Percentiles rank a stretch among this genome's conserved stretches.
Evolutionary conservation across 257 asterid species (phyloP).

Genomic region (Galeopsis tetrahit): DNA sequence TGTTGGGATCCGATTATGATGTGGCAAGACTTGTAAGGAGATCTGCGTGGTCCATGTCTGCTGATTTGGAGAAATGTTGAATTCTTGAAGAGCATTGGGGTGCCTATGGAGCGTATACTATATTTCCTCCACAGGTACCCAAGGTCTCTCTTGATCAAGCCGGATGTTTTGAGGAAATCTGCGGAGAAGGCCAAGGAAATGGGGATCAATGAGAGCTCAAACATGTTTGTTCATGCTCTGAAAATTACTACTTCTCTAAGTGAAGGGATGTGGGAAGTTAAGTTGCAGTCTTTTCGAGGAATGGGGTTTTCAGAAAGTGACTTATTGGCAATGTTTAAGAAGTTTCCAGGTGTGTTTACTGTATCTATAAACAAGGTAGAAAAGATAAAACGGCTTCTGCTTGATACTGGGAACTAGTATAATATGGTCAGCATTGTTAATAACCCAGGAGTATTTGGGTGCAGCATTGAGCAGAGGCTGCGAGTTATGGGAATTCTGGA

Average conservation of each 20-base stretch:
- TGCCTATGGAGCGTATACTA: slow-evolving; percentile 29
- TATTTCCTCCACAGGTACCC: slow-evolving; percentile 24
- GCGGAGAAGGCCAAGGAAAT: slow-evolving; percentile 33
- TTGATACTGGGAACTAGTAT: slow-evolving; percentile 29
- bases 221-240: slow-evolving; percentile 23
- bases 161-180: slow-evolving; percentile 28
- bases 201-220: slow-evolving; percentile 36
- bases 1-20: slow-evolving; percentile 16
- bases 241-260: slow-evolving; percentile 20
- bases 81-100: slow-evolving; percentile 46
- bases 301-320: slow-evolving; percentile 41
- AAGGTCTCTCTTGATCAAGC: slow-evolving; percentile 27
- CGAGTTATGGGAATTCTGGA: slow-evolving; percentile 24
- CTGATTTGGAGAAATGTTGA: slow-evolving; percentile 44
- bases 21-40: slow-evolving; percentile 35
- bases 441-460: background rate
- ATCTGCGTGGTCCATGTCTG: slow-evolving; percentile 25
- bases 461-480: slow-evolving; percentile 23
- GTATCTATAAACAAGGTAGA: slow-evolving; percentile 13
- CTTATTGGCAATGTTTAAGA: slow-evolving; percentile 23
- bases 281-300: slow-evolving; percentile 34
- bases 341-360: slow-evolving; percentile 4
- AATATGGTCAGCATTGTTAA: slow-evolving; percentile 2
- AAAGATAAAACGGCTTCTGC: slow-evolving; percentile 8
- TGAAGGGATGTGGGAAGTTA: slow-evolving; percentile 32